These are phyloP conservation scores for Chlorella variabilis DNA, from an alignment of 163 green algal species.

Conservation along the genomic window DNA sequence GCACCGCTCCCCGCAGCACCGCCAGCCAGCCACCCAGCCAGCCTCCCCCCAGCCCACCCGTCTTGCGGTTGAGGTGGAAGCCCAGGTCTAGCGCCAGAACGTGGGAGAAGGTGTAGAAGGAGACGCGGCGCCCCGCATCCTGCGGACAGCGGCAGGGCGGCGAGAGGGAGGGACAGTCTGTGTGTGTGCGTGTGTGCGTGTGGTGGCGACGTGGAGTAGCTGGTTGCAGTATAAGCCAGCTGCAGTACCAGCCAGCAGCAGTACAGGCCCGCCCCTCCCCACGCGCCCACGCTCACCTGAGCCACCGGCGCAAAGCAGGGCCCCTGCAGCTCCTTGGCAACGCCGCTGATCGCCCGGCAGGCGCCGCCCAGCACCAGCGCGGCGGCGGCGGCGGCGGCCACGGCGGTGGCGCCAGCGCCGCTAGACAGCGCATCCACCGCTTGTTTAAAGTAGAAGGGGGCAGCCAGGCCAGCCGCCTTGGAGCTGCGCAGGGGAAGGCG, in stretches of 20 bases:
- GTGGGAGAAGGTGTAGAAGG: constrained; percentile 89
- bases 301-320: constrained; percentile 88
- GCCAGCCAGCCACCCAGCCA: not conserved
- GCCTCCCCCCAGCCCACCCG: constrained; percentile 31
- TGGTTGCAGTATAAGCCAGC: not conserved
- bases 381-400: constrained; percentile 38
- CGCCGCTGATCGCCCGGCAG: constrained; percentile 72
- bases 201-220: no score
- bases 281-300: no score
- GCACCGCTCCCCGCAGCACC: not conserved
- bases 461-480: constrained; percentile 69
- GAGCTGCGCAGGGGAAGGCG: constrained; percentile 25
- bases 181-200: no score
- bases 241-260: no score
- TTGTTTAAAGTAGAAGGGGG: constrained; percentile 84
- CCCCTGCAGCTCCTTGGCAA: constrained; percentile 89
- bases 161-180: no score
- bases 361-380: constrained; percentile 60
- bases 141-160: constrained; percentile 59
- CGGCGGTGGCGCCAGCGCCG: not conserved
- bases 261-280: no score
- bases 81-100: constrained; percentile 89
- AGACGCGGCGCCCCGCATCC: constrained; percentile 77
- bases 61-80: constrained; percentile 93
- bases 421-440: constrained; percentile 76